Evolutionary conservation across 495 filamentous ascomycete genomes (phyloP), one percentile per base, ranked within the genome.

Genomic region (Podospora pseudocomata): DNA sequence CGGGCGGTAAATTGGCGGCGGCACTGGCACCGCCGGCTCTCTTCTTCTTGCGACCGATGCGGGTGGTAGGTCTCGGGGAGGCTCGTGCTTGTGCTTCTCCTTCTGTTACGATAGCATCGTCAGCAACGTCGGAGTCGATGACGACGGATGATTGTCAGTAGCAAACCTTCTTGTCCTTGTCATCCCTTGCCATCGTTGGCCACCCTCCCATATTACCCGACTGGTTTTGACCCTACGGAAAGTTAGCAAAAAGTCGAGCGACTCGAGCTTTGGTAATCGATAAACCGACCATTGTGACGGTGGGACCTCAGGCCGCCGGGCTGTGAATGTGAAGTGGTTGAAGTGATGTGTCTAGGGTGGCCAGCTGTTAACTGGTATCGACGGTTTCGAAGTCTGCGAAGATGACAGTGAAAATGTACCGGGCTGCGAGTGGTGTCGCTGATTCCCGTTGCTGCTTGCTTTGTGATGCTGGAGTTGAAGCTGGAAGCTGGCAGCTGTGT

Each of bases 51-150:
- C 94, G 91, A n/a, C 95, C 95, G 77, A 99, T 90, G 76, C 95
- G 93, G 67, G 95, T 98, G 44, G 95, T 99, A 56, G 95, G 95
- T 68, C 92, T 91, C 78, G 96, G 96, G 95, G 95, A 60, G 95
- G 95, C 78, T 99, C 95, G 84, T 99, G 98, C 90, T 92, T 97
- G 70, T 96, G 95, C 87, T 98, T 98, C 60, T 98, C 93, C 86
- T 99, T 97, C 93, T 98, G 76, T 72, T 79, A 63, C 68, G 67
- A 57, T 49, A 19, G 63, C 27, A 63, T 63, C 69, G 57, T 75
- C 66, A 74, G 68, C 68, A 60, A 63, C 62, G 70, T 62, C 55
- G 27, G 15, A 57, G 16, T 26, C 34, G 18, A 1, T 32, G 44
- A 26, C 18, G 34, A 23, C 49, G 32, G 57, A 11, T 64, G 27